Evolutionary conservation across 805 yeast genomes (phyloP).

Genomic region (Barnettozyma californica): DNA sequence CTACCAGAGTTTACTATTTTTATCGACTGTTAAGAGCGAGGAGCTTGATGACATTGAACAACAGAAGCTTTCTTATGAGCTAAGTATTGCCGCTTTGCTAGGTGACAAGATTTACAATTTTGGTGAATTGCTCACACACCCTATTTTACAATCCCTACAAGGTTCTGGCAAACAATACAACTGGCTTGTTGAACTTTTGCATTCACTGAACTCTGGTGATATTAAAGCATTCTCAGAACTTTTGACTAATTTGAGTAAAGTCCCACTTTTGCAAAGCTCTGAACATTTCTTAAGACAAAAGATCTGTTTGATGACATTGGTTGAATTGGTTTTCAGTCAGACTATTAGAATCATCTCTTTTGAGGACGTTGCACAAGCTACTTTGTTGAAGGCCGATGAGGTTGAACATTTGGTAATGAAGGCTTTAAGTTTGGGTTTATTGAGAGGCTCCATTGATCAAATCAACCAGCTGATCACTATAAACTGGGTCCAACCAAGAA

Average conservation of each 20-base stretch:
- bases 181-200: slow-evolving; percentile 71
- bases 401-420: slow-evolving; percentile 91
- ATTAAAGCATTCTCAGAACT: slow-evolving; percentile 56
- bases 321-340: slow-evolving; percentile 81
- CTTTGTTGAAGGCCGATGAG: slow-evolving; percentile 52
- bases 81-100: slow-evolving; percentile 78
- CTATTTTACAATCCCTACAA: slow-evolving; percentile 44
- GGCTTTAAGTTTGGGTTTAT: slow-evolving; percentile 76
- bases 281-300: slow-evolving; percentile 78
- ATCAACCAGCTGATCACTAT: slow-evolving; percentile 72
- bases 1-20: slow-evolving; percentile 71
- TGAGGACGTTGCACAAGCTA: slow-evolving; percentile 65
- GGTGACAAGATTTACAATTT: slow-evolving; percentile 93
- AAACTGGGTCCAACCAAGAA: slow-evolving; percentile 95
- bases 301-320: slow-evolving; percentile 85
- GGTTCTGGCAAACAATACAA: slow-evolving; percentile 42
- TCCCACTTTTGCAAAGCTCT: slow-evolving; percentile 53
- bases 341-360: slow-evolving; percentile 71
- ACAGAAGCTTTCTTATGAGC: slow-evolving; percentile 61
- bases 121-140: slow-evolving; percentile 91
- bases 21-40: slow-evolving; percentile 62
- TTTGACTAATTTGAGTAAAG: slow-evolving; percentile 35
- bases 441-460: slow-evolving; percentile 90
- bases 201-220: slow-evolving; percentile 74
- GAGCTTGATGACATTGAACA: slow-evolving; percentile 35